phyloP scores from a whole-genome alignment of 495 filamentous ascomycete genomes.

The Jackrogersella multiformis region DNA sequence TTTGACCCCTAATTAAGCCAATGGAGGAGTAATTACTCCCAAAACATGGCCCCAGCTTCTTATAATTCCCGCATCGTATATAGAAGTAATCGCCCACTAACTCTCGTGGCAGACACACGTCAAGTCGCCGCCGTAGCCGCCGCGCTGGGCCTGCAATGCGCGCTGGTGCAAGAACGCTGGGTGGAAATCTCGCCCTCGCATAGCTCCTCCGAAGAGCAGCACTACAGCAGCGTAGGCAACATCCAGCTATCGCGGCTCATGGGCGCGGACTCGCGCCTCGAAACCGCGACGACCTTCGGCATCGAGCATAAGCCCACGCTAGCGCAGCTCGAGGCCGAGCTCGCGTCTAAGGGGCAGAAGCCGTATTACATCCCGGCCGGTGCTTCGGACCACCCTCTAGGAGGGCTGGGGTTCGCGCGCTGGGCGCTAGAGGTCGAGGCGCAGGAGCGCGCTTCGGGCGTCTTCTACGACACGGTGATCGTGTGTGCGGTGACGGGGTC shows the following conservation, averaged over 20 bases:
- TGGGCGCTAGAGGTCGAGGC: conserved; percentile 69
- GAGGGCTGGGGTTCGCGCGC: conserved; percentile 70
- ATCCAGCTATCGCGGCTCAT: conserved; percentile 70
- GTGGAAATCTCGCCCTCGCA: conserved; percentile 52
- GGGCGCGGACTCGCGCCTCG: conserved; percentile 65
- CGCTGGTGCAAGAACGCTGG: conserved; percentile 71
- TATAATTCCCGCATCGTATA: background rate
- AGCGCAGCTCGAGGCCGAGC: conserved; percentile 56
- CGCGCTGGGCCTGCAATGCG: conserved; percentile 60
- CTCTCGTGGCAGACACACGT: conserved; percentile 55
- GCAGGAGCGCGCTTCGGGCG: conserved; percentile 65
- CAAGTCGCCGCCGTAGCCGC: conserved; percentile 68
- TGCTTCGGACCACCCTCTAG: conserved; percentile 71
- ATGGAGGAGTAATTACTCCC: background rate
- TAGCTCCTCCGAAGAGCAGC: conserved; percentile 42
- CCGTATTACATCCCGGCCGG: conserved; percentile 74
- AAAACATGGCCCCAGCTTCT: background rate
- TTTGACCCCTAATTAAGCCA: background rate
- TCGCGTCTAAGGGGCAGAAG: conserved; percentile 55
- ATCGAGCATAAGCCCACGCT: conserved; percentile 69
- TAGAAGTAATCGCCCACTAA: background rate
- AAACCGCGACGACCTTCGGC: conserved; percentile 59
- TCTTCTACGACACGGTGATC: conserved; percentile 68
- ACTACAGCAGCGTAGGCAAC: conserved; percentile 67
- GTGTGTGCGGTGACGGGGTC: conserved; percentile 71